Base-by-base conservation (phyloP, 1,139 yeast genomes). In the Eremothecium sinecaudum region DNA sequence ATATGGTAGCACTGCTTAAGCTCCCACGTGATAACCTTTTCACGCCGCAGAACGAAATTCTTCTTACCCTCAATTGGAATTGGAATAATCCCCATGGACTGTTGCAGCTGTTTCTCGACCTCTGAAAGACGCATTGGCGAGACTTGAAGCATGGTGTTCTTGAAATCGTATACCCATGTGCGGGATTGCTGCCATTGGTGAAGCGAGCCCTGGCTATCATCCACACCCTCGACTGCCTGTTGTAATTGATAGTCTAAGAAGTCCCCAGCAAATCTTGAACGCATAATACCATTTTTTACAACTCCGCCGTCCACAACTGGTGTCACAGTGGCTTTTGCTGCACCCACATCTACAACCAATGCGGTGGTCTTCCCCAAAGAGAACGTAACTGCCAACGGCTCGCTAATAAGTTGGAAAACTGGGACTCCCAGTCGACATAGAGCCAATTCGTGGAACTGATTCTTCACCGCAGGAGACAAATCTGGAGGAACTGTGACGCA, bases 301-400 rank as follows among this genome's bases (percentile, higher is more conserved):
- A 79, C 70, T 12, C 71, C 69, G 18, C 90, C 92, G 49, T 79
- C 86, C 42, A 75, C 63, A 20, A 80, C 67, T 10, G 90, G 87
- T 0, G 86, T 78, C 5, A 79, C 75, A 31, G 73, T 67, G 16
- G 76, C 66, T 3, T 70, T 68, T 15, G 75, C 63, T 2, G 78
- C 66, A 2, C 87, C 90, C 29, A 80, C 56, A 48, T 80, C 87
- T 23, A 80, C 67, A 14, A 79, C 79, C 39, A 80, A 62, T 4
- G 83, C 80, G 9, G 77, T 73, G 14, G 77, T 66, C 48, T 73
- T 73, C 3, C 86, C 84, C 47, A 75, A 66, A 21, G 82, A 75
- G 50, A 77, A 75, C 13, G 81, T 69, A 35, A 78, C 75, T 19
- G 82, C 77, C 39, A 80, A 56, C 4, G 87, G 87, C 30, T 75